Conservation (phyloP, 345 rosid genomes). For the Brassica carinata region DNA sequence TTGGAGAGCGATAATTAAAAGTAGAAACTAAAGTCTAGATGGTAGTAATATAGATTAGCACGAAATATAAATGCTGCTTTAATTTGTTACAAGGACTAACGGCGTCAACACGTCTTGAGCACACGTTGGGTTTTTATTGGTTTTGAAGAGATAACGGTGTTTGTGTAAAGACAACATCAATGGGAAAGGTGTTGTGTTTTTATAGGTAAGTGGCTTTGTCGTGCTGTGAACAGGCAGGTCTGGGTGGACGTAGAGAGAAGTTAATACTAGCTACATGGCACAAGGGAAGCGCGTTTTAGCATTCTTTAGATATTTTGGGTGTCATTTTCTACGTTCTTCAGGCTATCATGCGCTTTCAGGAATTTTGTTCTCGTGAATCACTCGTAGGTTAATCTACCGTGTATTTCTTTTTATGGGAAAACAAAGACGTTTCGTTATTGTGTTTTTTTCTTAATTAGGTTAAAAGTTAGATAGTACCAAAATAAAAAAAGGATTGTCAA, state of each 20-base stretch:
- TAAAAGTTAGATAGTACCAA: not conserved
- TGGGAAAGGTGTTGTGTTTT: constrained; percentile 62
- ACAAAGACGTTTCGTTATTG: constrained; percentile 38
- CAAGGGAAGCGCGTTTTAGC: constrained; percentile 41
- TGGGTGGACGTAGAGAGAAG: constrained; percentile 45
- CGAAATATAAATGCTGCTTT: constrained; percentile 52
- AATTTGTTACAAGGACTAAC: constrained; percentile 37
- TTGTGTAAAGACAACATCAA: constrained; percentile 42
- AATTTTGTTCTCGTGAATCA: constrained; percentile 29
- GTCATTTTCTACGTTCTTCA: not conserved
- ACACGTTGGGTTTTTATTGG: constrained; percentile 34
- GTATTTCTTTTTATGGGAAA: constrained; percentile 32
- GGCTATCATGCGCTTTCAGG: constrained; percentile 37
- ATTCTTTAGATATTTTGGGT: not conserved
- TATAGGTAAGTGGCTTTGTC: constrained; percentile 70
- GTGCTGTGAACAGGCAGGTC: constrained; percentile 78
- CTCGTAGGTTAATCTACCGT: constrained; percentile 30
- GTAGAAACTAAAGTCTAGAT: not conserved
- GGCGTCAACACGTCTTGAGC: constrained; percentile 41
- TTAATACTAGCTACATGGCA: constrained; percentile 27
- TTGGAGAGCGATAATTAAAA: not conserved
- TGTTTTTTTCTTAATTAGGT: not conserved
- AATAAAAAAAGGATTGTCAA: not conserved
- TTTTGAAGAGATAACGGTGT: constrained; percentile 47
- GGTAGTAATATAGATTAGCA: constrained; percentile 18